These are phyloP conservation scores for Candida easanensis DNA, from an alignment of 805 yeast species.

Conservation along the genomic window DNA sequence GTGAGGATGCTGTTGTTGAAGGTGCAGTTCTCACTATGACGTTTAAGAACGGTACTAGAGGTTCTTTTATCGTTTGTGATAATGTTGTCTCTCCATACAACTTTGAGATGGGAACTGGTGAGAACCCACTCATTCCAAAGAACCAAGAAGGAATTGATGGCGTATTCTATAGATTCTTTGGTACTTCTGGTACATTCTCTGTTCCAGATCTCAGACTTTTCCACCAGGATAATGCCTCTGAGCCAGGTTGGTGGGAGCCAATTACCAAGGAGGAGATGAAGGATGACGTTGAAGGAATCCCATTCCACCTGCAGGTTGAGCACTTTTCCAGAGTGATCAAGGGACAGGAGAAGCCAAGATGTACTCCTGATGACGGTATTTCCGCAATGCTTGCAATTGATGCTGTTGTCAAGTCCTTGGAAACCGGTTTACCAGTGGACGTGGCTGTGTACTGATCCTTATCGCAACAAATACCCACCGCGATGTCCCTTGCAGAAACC, in stretches of 20 bases:
- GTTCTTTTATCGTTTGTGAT: conserved; percentile 20
- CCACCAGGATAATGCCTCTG: conserved; percentile 13
- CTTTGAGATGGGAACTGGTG: conserved; percentile 25
- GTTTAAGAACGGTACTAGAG: conserved; percentile 17
- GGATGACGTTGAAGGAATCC: conserved; percentile 14
- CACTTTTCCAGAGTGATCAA: conserved; percentile 19
- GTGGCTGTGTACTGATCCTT: conserved; percentile 10
- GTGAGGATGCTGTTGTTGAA: conserved; percentile 20
- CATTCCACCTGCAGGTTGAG: conserved; percentile 20
- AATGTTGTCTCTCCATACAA: conserved; percentile 21
- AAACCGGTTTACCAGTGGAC: conserved; percentile 13
- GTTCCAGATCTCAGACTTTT: conserved; percentile 20
- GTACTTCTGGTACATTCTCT: conserved; percentile 17
- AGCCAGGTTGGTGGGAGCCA: conserved; percentile 20
- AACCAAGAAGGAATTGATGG: conserved; percentile 15
- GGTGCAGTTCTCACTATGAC: conserved; percentile 20
- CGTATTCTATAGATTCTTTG: conserved; percentile 20
- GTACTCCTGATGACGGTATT: conserved; percentile 22
- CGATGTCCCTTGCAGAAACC: not conserved
- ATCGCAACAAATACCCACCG: not conserved
- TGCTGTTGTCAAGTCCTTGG: conserved; percentile 20
- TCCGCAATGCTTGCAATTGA: conserved; percentile 21
- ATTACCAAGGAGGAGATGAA: conserved; percentile 10
- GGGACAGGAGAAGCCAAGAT: conserved; percentile 17
- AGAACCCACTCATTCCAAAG: conserved; percentile 21